phyloP scores from a whole-genome alignment of 2,329 filamentous ascomycete species.

The Sphaerulina vaccinii region DNA sequence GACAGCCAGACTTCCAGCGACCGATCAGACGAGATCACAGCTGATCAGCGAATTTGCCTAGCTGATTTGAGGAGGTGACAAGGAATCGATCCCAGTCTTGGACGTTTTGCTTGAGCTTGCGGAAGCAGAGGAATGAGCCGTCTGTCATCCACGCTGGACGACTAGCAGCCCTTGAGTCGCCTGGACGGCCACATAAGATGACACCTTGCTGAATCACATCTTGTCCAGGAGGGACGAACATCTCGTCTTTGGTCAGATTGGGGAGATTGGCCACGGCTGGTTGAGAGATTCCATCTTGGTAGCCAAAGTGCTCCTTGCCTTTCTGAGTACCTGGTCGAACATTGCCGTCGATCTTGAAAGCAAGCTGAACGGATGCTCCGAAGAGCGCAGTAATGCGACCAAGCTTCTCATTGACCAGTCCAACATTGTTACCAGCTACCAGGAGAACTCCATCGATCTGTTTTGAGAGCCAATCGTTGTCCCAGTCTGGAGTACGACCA shows the following conservation, averaged over 20 bases:
- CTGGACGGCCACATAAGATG: slow-evolving; percentile 41
- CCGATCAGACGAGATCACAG: slow-evolving; percentile 47
- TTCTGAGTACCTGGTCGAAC: slow-evolving; percentile 38
- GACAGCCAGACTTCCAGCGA: slow-evolving; percentile 42
- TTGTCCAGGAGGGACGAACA: slow-evolving; percentile 33
- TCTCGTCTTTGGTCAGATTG: slow-evolving; percentile 23
- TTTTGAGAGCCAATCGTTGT: slow-evolving; percentile 35
- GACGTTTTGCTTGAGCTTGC: slow-evolving; percentile 47
- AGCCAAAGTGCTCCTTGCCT: slow-evolving; percentile 48
- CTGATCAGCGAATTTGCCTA: slow-evolving; percentile 37
- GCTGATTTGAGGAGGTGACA: slow-evolving; percentile 34
- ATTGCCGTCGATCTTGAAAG: slow-evolving; percentile 36
- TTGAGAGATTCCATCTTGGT: slow-evolving; percentile 45
- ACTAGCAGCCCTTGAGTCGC: slow-evolving; percentile 31
- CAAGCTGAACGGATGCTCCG: slow-evolving; percentile 31
- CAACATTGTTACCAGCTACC: slow-evolving; percentile 36
- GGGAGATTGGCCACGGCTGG: slow-evolving; percentile 41
- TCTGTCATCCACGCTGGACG: slow-evolving; percentile 44
- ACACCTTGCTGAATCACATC: slow-evolving; percentile 38
- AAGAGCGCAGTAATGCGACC: slow-evolving; percentile 37
- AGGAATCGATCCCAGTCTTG: slow-evolving; percentile 47
- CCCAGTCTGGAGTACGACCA: slow-evolving; percentile 22
- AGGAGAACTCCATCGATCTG: slow-evolving; percentile 41
- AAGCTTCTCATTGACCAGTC: slow-evolving; percentile 33
- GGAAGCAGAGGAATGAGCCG: slow-evolving; percentile 48